phyloP scores from a whole-genome alignment of 139 green algal genomes.

The Desmodesmus armatus region DNA sequence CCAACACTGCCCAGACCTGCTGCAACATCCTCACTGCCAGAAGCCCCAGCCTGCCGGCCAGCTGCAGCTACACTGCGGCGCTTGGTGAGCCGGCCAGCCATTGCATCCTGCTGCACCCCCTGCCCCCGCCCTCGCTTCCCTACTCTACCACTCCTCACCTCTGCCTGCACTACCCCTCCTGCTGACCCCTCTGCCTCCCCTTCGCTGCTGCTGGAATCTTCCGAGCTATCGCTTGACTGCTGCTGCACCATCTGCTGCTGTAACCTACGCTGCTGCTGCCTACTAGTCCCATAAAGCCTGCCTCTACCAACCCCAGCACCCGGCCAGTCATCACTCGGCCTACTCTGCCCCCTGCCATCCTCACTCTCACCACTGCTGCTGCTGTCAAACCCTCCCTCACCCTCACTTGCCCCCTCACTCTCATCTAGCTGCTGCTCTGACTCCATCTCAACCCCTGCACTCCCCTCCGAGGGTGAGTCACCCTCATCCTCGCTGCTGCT shows the following conservation, averaged over 20 bases:
- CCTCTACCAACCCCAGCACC: no score
- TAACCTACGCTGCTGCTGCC: not conserved
- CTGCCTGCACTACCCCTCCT: not conserved
- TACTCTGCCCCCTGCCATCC: not conserved
- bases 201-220: not conserved
- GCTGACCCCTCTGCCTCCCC: not conserved
- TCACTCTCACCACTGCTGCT: no score
- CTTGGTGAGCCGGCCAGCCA: no score
- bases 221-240: not conserved
- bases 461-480: not conserved
- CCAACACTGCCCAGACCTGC: not conserved
- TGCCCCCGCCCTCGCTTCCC: no score
- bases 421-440: not conserved
- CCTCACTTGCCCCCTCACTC: not conserved
- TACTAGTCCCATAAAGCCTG: no score
- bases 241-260: not conserved
- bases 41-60: no score
- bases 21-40: not conserved
- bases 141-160: no score
- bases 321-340: no score
- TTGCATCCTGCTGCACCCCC: no score
- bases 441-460: not conserved
- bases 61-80: no score
- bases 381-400: not conserved
- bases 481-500: not conserved